Conservation (phyloP, 2,329 filamentous ascomycete genomes). For the Fusarium neocosmosporiellum region DNA sequence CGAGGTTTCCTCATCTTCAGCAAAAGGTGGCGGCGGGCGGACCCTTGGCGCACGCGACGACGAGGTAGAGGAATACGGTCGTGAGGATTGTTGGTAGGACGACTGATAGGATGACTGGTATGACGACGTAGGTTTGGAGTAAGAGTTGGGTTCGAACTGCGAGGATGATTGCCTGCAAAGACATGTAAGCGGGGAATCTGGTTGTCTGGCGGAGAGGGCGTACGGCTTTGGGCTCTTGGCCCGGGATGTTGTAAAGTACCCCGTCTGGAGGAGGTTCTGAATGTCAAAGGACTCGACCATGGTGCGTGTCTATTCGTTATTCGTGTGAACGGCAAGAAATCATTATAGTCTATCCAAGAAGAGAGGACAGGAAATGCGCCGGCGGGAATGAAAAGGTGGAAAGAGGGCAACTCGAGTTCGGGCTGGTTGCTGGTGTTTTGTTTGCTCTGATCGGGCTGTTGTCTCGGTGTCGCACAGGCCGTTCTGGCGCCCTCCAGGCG, state of each 20-base stretch:
- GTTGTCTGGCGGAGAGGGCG: constrained; percentile 8
- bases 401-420: constrained; percentile 1
- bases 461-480: constrained; percentile 37
- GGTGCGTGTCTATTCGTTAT: constrained; percentile 39
- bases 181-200: constrained; percentile 24
- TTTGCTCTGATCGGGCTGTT: constrained; percentile 18
- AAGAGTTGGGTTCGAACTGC: constrained; percentile 29
- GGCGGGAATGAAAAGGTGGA: constrained; percentile 7
- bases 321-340: constrained; percentile 20
- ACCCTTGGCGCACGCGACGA: constrained; percentile 39
- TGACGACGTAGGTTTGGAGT: constrained; percentile 20
- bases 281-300: constrained; percentile 60
- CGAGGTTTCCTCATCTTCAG: constrained; percentile 75
- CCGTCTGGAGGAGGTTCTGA: constrained; percentile 60
- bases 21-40: constrained; percentile 71
- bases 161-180: constrained; percentile 30
- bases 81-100: constrained; percentile 30
- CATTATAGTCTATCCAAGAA: constrained; percentile 39
- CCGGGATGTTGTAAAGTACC: constrained; percentile 62
- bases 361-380: constrained; percentile 19
- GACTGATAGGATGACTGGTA: constrained; percentile 32
- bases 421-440: constrained; percentile 26
- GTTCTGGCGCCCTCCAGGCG: constrained; percentile 26
- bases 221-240: constrained; percentile 48
- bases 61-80: constrained; percentile 22